Evolutionary conservation across 352 stramenopile genomes (phyloP), one percentile per base, ranked within the genome.

Genomic region (Phytopythium aichiense): DNA sequence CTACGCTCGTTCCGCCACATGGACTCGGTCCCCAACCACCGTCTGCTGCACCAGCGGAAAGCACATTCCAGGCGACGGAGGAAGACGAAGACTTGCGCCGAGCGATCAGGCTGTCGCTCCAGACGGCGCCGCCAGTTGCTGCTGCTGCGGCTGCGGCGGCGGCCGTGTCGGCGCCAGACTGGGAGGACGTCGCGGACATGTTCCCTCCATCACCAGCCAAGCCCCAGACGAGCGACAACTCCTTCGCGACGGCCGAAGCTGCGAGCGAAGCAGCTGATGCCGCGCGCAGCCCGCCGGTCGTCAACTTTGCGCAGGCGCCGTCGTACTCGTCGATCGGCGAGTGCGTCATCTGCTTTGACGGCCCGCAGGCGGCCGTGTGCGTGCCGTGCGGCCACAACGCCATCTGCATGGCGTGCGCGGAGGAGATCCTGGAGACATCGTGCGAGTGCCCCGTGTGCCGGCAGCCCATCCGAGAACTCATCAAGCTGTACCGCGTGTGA

Each of bases 351-450:
- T 94, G 86, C 68, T 92, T 93, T 51, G 82, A 93, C 60, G 81
- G 76, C 0, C 82, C 82, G 0, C 78, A 92, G 69, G 74, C 75
- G 20, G 82, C 82, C 8, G 84, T 93, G 0, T 94, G 86, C 53
- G 82, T 94, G 16, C 86, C 86, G 0, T 94, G 86, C 55, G 86
- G 86, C 28, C 84, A 95, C 77, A 90, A 93, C 42, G 84, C 86
- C 15, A 64, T 92, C 16, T 95, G 86, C 59, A 92, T 94, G 84
- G 65, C 61, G 25, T 95, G 84, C 57, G 84, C 81, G 2, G 76
- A 88, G 55, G 76, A 89, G 55, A 81, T 95, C 45, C 64, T 92
- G 7, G 63, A 73, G 8, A 76, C 71, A 6, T 76, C 75, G 16
- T 72, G 75, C 22, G 75, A 89, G 60, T 94, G 86, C 20, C 86